phyloP scores from a whole-genome alignment of 257 asterid species.

The Solanum rostratum region DNA sequence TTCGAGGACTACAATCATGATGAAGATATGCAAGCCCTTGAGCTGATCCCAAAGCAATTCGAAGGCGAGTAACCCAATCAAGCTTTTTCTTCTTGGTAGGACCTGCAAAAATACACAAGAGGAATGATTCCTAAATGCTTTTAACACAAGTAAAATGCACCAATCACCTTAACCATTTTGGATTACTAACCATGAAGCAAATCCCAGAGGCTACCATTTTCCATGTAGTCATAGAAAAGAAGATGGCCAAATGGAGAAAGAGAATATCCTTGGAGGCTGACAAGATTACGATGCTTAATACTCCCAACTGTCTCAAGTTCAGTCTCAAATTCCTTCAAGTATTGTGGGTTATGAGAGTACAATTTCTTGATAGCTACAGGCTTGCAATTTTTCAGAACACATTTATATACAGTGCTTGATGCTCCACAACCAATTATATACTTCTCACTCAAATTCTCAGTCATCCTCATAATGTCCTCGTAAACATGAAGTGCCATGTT shows the following conservation, averaged over 20 bases:
- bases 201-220: conserved; percentile 94
- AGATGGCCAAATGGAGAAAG: conserved; percentile 75
- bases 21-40: conserved; percentile 91
- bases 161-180: not conserved
- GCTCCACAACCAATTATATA: conserved; percentile 81
- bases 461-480: conserved; percentile 95
- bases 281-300: conserved; percentile 89
- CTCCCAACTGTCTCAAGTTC: conserved; percentile 88
- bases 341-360: conserved; percentile 65
- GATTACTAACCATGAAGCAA: conserved; percentile 64
- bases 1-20: conserved; percentile 85
- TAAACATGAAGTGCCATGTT: conserved; percentile 94
- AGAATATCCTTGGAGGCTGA: conserved; percentile 86
- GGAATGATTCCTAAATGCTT: not conserved
- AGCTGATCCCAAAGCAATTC: conserved; percentile 69
- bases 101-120: conserved; percentile 23
- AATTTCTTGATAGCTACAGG: conserved; percentile 91
- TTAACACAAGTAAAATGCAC: not conserved
- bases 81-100: conserved; percentile 58
- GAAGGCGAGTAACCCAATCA: conserved; percentile 68
- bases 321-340: conserved; percentile 79
- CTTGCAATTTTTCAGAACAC: conserved; percentile 80
- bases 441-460: conserved; percentile 82
- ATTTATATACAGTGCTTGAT: conserved; percentile 89
- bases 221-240: conserved; percentile 92